phyloP scores from a whole-genome alignment of 495 filamentous ascomycete genomes.

The Thozetella sp. region DNA sequence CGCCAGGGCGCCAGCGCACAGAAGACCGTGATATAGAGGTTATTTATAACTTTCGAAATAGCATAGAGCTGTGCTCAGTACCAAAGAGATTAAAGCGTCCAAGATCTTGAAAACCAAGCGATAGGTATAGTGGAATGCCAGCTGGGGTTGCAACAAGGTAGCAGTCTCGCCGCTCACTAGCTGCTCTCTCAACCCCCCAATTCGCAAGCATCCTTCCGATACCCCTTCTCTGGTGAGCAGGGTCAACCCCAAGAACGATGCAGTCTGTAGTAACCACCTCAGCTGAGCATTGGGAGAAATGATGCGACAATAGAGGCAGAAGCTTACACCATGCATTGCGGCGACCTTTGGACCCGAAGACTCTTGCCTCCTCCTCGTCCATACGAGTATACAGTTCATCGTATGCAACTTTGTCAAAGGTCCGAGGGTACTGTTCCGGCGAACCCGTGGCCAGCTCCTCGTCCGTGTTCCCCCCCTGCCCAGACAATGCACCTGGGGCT shows the following conservation, averaged over 20 bases:
- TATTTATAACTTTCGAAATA: no score
- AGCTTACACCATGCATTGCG: background rate
- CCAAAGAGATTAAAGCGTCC: background rate
- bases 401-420: background rate
- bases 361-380: background rate
- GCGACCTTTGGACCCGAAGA: background rate
- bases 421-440: background rate
- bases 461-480: background rate
- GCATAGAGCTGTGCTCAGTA: background rate
- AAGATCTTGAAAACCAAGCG: background rate
- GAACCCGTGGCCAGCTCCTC: background rate
- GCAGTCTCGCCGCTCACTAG: background rate
- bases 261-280: no score
- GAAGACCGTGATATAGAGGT: no score
- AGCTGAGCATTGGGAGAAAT: background rate
- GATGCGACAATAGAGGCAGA: background rate
- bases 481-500: background rate
- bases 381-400: background rate
- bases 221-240: background rate
- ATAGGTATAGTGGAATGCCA: background rate
- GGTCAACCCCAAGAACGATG: background rate
- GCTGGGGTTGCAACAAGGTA: background rate
- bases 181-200: background rate
- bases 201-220: background rate
- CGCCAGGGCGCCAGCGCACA: no score